phyloP scores from a whole-genome alignment of 441 rosid species.

The Dalechampia spathulata region DNA sequence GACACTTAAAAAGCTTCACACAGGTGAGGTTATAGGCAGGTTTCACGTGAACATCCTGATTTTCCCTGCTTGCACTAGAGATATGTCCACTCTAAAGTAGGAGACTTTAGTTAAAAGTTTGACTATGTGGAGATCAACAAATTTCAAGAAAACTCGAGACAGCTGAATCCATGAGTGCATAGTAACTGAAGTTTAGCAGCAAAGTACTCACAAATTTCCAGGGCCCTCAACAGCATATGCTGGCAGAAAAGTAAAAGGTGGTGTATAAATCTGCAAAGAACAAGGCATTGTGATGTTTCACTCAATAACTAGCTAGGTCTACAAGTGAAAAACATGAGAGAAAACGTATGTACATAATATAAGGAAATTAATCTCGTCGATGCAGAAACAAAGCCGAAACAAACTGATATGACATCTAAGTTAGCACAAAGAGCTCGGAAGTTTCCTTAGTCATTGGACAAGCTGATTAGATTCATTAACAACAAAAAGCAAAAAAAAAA shows the following conservation, averaged over 20 bases:
- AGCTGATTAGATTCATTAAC: background rate
- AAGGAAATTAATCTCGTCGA: background rate
- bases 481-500: background rate
- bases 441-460: background rate
- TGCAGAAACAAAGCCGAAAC: background rate
- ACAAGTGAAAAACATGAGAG: background rate
- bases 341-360: background rate
- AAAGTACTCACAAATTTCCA: slow-evolving; percentile 64
- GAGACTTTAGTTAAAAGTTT: background rate
- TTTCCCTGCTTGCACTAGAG: background rate
- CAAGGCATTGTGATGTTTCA: background rate
- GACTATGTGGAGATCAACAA: background rate
- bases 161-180: background rate
- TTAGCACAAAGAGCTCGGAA: background rate
- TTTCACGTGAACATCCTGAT: background rate
- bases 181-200: slow-evolving; percentile 1
- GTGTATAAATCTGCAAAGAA: slow-evolving; percentile 49
- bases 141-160: slow-evolving; percentile 1
- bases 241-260: slow-evolving; percentile 61
- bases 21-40: background rate
- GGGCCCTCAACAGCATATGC: slow-evolving; percentile 66
- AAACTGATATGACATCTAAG: background rate
- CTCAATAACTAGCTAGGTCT: background rate
- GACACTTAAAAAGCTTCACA: background rate
- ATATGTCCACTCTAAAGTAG: background rate